Evolutionary conservation across 2,329 filamentous ascomycete species (phyloP).

Genomic region (Apiospora phragmitis): DNA sequence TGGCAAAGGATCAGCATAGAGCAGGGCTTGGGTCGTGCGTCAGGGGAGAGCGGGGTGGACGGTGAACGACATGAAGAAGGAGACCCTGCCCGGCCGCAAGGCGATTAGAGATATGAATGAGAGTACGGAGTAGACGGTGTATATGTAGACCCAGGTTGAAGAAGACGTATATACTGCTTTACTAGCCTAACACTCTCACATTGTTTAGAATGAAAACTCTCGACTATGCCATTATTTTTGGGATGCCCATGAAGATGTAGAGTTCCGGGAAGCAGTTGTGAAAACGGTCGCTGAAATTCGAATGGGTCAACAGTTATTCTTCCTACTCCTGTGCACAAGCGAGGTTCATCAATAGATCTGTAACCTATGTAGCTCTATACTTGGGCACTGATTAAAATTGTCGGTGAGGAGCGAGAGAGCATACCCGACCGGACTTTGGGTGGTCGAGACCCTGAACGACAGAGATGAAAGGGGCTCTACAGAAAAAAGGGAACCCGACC

Average conservation of each 20-base stretch:
- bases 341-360: not conserved
- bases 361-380: not conserved
- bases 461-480: not conserved
- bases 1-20: not conserved
- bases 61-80: not conserved
- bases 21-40: slow-evolving; percentile 1
- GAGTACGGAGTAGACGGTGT: no score
- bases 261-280: not conserved
- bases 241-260: not conserved
- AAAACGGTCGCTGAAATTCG: not conserved
- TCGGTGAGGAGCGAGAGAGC: not conserved
- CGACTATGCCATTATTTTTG: not conserved
- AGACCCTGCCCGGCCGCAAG: not conserved
- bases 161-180: not conserved
- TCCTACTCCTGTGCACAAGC: not conserved
- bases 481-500: not conserved
- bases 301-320: not conserved
- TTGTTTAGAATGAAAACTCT: not conserved
- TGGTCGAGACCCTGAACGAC: not conserved
- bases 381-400: not conserved
- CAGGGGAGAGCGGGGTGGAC: not conserved
- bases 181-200: not conserved
- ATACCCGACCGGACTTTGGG: not conserved
- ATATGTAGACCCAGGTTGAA: no score
- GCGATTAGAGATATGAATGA: not conserved